Evolutionary conservation across 352 stramenopile genomes (phyloP).

Genomic region (Aphanomyces cochlioides): DNA sequence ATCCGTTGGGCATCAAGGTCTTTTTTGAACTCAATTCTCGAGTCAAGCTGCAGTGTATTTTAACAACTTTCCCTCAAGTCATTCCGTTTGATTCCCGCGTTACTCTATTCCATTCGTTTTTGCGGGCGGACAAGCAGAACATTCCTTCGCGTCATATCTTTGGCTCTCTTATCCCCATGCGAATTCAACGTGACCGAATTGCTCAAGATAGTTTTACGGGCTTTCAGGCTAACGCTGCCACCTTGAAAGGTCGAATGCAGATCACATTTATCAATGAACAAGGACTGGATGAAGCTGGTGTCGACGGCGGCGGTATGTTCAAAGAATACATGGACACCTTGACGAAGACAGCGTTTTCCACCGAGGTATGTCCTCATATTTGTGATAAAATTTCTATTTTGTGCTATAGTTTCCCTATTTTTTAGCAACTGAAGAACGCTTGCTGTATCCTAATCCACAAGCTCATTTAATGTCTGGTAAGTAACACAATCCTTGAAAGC

Average conservation of each 20-base stretch:
- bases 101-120: conserved; percentile 63
- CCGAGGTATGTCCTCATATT: conserved; percentile 40
- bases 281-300: conserved; percentile 91
- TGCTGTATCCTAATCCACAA: conserved; percentile 94
- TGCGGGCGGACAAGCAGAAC: conserved; percentile 58
- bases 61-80: conserved; percentile 73
- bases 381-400: background rate
- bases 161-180: conserved; percentile 47
- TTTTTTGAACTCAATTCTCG: conserved; percentile 19
- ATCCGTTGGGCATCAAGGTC: conserved; percentile 34
- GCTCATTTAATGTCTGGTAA: conserved; percentile 45
- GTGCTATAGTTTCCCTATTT: conserved; percentile 86
- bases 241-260: conserved; percentile 87
- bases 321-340: conserved; percentile 96
- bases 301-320: conserved; percentile 97
- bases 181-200: conserved; percentile 75
- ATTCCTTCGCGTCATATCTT: conserved; percentile 62
- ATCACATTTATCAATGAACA: conserved; percentile 92
- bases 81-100: conserved; percentile 78
- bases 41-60: conserved; percentile 38
- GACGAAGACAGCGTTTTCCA: conserved; percentile 86
- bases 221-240: conserved; percentile 53
- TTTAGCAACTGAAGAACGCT: conserved; percentile 62
- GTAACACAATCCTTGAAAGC: background rate
- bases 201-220: conserved; percentile 88